These are phyloP conservation scores for Halenospora varia DNA, from an alignment of 495 filamentous ascomycete species.

Conservation along the genomic window DNA sequence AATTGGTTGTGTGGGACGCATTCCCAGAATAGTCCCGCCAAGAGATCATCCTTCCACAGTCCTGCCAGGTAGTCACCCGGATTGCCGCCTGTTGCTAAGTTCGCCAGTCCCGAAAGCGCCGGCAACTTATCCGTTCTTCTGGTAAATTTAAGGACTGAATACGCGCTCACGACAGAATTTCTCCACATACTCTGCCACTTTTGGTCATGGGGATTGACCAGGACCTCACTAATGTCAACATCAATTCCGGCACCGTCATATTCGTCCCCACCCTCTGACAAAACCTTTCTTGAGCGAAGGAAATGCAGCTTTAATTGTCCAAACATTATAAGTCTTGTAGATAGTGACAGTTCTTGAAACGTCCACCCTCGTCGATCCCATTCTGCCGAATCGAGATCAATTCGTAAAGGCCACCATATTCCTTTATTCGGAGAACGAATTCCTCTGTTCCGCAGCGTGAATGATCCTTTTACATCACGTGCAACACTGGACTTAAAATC, in stretches of 20 bases:
- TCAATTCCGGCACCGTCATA: neutral
- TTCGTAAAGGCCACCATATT: no score
- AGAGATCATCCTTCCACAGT: neutral
- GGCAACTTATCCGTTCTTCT: neutral
- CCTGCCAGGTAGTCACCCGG: neutral
- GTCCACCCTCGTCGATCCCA: neutral
- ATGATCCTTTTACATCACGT: no score
- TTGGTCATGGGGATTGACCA: neutral
- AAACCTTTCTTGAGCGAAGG: neutral
- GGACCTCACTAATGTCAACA: no score
- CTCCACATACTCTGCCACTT: neutral
- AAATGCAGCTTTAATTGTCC: neutral
- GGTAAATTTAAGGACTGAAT: neutral
- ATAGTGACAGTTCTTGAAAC: neutral
- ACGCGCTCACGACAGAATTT: neutral
- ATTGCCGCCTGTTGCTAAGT: neutral
- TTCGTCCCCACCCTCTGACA: neutral
- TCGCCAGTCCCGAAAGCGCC: neutral
- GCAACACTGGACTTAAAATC: neutral
- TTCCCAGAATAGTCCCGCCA: neutral
- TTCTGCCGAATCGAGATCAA: no score
- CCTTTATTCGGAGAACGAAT: no score
- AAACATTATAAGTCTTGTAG: neutral
- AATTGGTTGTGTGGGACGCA: neutral
- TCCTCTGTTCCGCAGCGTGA: no score